Evolutionary conservation across 208 protist species (phyloP), one percentile per base, ranked within the genome.

Genomic region (Leishmania arabica): DNA sequence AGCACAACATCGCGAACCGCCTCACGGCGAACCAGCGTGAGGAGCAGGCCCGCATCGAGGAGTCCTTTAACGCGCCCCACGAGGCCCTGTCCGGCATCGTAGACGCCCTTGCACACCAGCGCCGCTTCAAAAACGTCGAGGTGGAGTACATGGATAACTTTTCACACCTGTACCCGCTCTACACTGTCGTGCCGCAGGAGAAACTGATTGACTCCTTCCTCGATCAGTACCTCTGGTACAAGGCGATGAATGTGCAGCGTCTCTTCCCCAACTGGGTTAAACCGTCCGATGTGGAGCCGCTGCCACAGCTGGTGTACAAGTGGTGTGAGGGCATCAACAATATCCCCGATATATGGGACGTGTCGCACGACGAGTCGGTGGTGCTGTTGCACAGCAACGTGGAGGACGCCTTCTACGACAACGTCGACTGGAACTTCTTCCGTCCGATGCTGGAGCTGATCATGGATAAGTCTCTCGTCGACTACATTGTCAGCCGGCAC

Each of bases 241-340:
- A 99, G 88, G 94, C 97, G 45, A 97, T 97, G 78, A 99, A 99
- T 86, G 99, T 99, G 87, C 94, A 99, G 75, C 94, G 98, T 21
- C 91, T 99, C n/a, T 99, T 99, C 93, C 99, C 99, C 27, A 99
- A 99, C 82, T 99, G 99, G 99, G 95, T 99, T 75, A 99, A 99
- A 89, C 99, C 99, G 47, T 94, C 98, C 15, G 99, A 99, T 86
- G 96, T 95, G 75, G 99, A 99, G 91, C 99, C 99, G 54, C 94
- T 98, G 37, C 99, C 99, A 70, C 87, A 99, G 74, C 97, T 99
- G 21, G 93, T 99, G 37, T 99, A 99, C 97, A 99, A 99, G 91
- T 99, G 99, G 98, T 99, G 99, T 90, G 95, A 99, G 86, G 99
- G 98, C 77, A 99, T 99, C 79, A 99, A 99, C 94, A 99, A 99